Evolutionary conservation across 1,284 basidiomycete species (phyloP), one percentile per base, ranked within the genome.

Genomic region (Melampsora occidentalis): DNA sequence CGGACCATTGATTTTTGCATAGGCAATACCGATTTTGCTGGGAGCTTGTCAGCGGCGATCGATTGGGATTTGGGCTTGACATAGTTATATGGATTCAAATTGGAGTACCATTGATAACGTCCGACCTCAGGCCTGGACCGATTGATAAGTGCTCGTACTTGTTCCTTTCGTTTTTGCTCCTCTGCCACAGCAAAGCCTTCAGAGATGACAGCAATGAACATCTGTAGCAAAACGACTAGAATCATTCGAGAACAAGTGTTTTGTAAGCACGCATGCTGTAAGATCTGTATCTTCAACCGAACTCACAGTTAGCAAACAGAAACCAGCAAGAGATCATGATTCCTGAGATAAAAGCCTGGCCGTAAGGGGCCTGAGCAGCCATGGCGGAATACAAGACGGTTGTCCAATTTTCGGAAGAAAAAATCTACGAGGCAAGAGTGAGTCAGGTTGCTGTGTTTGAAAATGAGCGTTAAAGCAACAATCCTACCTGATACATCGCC

Each of bases 121-220:
- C 79, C 83, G 10, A 81, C 83, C 77, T 78, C 82, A 1, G 83
- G 85, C 75, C 85, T 84, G 5, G 84, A 80, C 51, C 83, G 84
- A 51, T 84, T 83, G 33, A 86, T 83, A 79, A 89, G 83, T 73
- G 84, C 83, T 67, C 86, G 89, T 9, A 91, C 89, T 83, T 98
- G 96, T 79, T 91, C 88, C 64, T 88, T 88, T 76, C 90, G 89
- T 84, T 97, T 97, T 64, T 90, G 87, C 82, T 96, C 93, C 81
- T 98, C 96, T 0, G 94, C 93, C 4, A 97, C 89, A 61, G 91
- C 87, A 80, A 98, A 98, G 84, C 97, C 75, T 25, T 97, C 95
- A 83, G 97, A 94, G 86, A 99, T 95, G 71, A 98, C 95, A 48
- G 95, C 96, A 81, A 99, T 94, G 85, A 98, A 97, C 90, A 98